A percentile compares a stretch with the other conserved stretches of the same genome.
These are phyloP conservation scores for Xylariales sp. DNA, from an alignment of 2,329 filamentous ascomycete species.

Conservation along the genomic window DNA sequence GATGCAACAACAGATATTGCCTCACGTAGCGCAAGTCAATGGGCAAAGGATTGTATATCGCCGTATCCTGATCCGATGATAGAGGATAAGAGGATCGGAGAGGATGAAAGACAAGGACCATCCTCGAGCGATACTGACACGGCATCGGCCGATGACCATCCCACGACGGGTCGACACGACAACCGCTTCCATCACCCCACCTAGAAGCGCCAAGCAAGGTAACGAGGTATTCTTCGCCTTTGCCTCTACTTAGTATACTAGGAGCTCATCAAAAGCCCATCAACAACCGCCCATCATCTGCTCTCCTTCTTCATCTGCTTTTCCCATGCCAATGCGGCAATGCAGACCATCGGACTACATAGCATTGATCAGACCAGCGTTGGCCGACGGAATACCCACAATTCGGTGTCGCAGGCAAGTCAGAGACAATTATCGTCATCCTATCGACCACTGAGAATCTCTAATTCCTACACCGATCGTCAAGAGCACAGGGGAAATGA, in stretches of 20 bases:
- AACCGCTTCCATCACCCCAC: slow-evolving; percentile 38
- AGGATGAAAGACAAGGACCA: slow-evolving; percentile 1
- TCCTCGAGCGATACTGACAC: slow-evolving; percentile 37
- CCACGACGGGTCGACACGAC: slow-evolving; percentile 22
- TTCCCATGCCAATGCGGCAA: slow-evolving; percentile 31
- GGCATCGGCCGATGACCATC: slow-evolving; percentile 37
- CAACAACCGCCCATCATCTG: slow-evolving; percentile 26
- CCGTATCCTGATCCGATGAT: slow-evolving; percentile 26
- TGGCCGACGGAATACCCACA: slow-evolving; percentile 35
- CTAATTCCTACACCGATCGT: slow-evolving; percentile 39
- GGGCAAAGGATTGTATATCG: slow-evolving; percentile 11
- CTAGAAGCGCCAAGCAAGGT: background rate
- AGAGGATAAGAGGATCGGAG: background rate
- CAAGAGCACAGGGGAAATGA: slow-evolving; percentile 32
- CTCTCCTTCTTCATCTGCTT: slow-evolving; percentile 30
- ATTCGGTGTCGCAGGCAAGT: slow-evolving; percentile 34
- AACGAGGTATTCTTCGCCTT: background rate
- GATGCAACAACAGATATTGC: slow-evolving; percentile 21
- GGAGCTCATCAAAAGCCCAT: slow-evolving; percentile 10
- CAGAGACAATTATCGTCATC: slow-evolving; percentile 15
- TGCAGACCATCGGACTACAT: background rate
- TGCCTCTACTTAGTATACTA: background rate
- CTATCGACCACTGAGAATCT: slow-evolving; percentile 39
- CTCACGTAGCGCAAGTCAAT: slow-evolving; percentile 25
- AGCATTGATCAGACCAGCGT: slow-evolving; percentile 5